phyloP scores from a whole-genome alignment of 2,329 filamentous ascomycete genomes.

The Karstenula rhodostoma region DNA sequence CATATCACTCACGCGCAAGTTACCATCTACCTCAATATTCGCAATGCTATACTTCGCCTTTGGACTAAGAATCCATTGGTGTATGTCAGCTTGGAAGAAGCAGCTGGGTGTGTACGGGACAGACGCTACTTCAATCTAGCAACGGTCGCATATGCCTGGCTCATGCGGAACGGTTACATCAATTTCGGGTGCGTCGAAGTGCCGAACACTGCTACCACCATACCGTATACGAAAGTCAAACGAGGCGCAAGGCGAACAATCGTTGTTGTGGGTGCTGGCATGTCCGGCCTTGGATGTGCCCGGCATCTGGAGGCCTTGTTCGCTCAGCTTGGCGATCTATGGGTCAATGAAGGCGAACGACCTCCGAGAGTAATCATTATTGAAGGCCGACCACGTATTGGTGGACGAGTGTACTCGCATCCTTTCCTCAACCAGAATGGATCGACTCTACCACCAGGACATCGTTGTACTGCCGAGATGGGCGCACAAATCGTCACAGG shows the following conservation, averaged over 20 bases:
- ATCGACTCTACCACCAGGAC: slow-evolving; percentile 60
- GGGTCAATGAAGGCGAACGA: slow-evolving; percentile 70
- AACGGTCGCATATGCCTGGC: slow-evolving; percentile 89
- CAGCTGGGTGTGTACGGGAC: slow-evolving; percentile 88
- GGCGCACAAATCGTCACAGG: slow-evolving; percentile 98
- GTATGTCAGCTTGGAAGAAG: slow-evolving; percentile 82
- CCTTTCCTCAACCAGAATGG: slow-evolving; percentile 68
- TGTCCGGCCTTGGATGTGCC: slow-evolving; percentile 90
- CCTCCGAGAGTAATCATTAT: slow-evolving; percentile 80
- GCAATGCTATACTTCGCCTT: slow-evolving; percentile 89
- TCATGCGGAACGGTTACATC: slow-evolving; percentile 89
- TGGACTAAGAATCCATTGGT: slow-evolving; percentile 90
- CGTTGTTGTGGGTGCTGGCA: slow-evolving; percentile 89
- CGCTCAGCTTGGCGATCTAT: slow-evolving; percentile 76
- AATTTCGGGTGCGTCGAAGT: slow-evolving; percentile 92
- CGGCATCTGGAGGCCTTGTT: slow-evolving; percentile 90
- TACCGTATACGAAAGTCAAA: slow-evolving; percentile 50
- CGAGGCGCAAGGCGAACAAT: slow-evolving; percentile 72
- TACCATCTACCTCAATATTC: slow-evolving; percentile 93
- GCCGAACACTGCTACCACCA: slow-evolving; percentile 54
- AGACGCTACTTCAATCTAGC: slow-evolving; percentile 88
- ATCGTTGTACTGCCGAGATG: slow-evolving; percentile 87
- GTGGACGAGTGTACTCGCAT: slow-evolving; percentile 92
- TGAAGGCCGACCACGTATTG: slow-evolving; percentile 86
- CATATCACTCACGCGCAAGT: slow-evolving; percentile 89